Evolutionary conservation across 2,329 filamentous ascomycete species (phyloP).

Genomic region (Malbranchea zuffiana): DNA sequence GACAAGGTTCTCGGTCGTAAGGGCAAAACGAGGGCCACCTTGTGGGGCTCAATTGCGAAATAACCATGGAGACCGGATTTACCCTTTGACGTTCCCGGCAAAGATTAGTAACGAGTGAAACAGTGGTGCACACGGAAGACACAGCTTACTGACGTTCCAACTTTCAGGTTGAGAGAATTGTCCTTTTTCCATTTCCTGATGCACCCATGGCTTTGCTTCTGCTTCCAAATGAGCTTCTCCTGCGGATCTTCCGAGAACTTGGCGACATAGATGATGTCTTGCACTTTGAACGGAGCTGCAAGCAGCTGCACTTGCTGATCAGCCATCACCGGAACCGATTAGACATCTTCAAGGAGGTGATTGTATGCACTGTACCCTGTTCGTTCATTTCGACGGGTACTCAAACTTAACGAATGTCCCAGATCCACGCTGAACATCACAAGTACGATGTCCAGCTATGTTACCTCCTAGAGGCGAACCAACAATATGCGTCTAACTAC

Average conservation of each 20-base stretch:
- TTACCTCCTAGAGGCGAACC: slow-evolving; percentile 1
- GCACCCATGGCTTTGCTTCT: slow-evolving; percentile 1
- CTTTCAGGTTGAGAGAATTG: no score
- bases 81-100: no score
- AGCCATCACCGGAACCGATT: background rate
- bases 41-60: no score
- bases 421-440: slow-evolving; percentile 1
- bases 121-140: no score
- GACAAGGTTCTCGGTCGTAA: no score
- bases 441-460: background rate
- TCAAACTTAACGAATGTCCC: background rate
- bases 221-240: background rate
- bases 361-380: background rate
- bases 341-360: slow-evolving; percentile 1
- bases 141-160: no score
- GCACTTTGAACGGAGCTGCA: background rate
- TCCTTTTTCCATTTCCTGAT: no score
- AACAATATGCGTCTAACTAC: background rate
- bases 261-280: background rate
- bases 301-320: background rate
- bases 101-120: no score
- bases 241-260: background rate
- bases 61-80: no score
- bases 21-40: no score
- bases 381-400: background rate